Evolutionary conservation across 306 rosid genomes (phyloP).

Genomic region (cucumber (Cucumis sativus)): DNA sequence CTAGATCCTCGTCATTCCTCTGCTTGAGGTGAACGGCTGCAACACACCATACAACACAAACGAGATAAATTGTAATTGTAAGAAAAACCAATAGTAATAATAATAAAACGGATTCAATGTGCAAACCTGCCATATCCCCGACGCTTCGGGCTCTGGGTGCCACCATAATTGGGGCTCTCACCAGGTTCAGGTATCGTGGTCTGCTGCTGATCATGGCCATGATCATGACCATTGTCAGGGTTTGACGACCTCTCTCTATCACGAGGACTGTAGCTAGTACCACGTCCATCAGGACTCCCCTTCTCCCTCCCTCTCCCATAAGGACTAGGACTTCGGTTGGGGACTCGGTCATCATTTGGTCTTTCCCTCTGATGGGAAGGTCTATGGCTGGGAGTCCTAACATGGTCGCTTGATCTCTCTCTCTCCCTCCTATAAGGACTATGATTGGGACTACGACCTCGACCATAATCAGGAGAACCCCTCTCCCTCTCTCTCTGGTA

Average conservation of each 20-base stretch:
- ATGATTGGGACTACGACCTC: slow-evolving; percentile 41
- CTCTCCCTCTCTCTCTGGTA: slow-evolving; percentile 28
- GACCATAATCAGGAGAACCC: slow-evolving; percentile 46
- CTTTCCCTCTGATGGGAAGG: slow-evolving; percentile 22
- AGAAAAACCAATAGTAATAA: not conserved
- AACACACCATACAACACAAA: not conserved
- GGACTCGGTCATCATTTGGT: slow-evolving; percentile 17
- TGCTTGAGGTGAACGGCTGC: slow-evolving; percentile 3
- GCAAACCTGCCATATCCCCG: slow-evolving; percentile 74
- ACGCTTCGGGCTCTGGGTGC: slow-evolving; percentile 68
- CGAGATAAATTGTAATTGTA: not conserved
- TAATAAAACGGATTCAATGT: not conserved
- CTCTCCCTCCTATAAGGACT: slow-evolving; percentile 26
- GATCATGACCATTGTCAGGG: slow-evolving; percentile 47
- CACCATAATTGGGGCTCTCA: slow-evolving; percentile 70
- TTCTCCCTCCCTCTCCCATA: slow-evolving; percentile 31
- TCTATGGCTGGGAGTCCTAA: slow-evolving; percentile 15
- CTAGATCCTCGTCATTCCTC: not conserved
- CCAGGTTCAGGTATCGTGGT: slow-evolving; percentile 37
- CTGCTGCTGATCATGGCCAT: slow-evolving; percentile 46
- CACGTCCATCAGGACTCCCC: slow-evolving; percentile 43
- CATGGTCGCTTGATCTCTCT: slow-evolving; percentile 21
- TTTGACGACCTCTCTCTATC: slow-evolving; percentile 30
- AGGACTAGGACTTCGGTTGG: slow-evolving; percentile 28
- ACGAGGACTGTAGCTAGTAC: slow-evolving; percentile 29